Percentiles rank a stretch among this genome's conserved stretches.
phyloP scores from a whole-genome alignment of 2,329 filamentous ascomycete species.

The Didymella pinodella region DNA sequence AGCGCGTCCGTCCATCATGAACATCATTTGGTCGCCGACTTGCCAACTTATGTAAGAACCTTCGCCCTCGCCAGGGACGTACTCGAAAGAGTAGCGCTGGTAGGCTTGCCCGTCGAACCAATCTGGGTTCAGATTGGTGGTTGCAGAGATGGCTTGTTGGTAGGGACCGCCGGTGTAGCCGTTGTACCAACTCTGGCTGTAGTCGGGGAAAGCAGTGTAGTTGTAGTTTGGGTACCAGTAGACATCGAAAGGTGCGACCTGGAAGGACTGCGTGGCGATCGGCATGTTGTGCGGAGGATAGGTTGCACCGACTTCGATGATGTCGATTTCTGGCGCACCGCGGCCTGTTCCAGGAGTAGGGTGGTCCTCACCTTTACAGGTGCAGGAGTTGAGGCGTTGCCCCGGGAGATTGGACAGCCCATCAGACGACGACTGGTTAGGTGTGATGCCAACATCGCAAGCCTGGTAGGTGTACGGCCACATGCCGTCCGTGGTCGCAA shows the following conservation, averaged over 20 bases:
- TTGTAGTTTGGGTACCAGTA: conserved; percentile 63
- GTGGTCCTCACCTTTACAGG: conserved; percentile 57
- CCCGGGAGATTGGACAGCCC: conserved; percentile 56
- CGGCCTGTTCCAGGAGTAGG: conserved; percentile 58
- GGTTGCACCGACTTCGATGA: conserved; percentile 58
- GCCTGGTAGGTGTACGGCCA: conserved; percentile 64
- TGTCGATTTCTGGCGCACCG: conserved; percentile 60
- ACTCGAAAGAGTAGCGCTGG: conserved; percentile 65
- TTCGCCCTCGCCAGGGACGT: conserved; percentile 58
- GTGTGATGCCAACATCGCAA: conserved; percentile 61
- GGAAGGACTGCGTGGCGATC: conserved; percentile 59
- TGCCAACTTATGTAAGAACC: conserved; percentile 61
- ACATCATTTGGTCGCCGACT: conserved; percentile 60
- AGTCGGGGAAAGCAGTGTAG: conserved; percentile 61
- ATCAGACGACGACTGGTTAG: conserved; percentile 57
- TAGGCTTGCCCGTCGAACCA: conserved; percentile 65
- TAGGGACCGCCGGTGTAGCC: conserved; percentile 62
- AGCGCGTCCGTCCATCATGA: conserved; percentile 61
- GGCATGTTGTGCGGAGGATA: conserved; percentile 50
- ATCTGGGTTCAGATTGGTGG: conserved; percentile 62
- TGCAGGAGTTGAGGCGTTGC: conserved; percentile 56
- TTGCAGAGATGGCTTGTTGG: conserved; percentile 65
- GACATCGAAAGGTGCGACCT: conserved; percentile 60
- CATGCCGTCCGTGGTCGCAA: conserved; percentile 61
- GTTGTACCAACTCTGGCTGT: conserved; percentile 59